Evolutionary conservation across 2,329 filamentous ascomycete species (phyloP), one percentile per base, ranked within the genome.

Genomic region (Hypoxylon sp.): DNA sequence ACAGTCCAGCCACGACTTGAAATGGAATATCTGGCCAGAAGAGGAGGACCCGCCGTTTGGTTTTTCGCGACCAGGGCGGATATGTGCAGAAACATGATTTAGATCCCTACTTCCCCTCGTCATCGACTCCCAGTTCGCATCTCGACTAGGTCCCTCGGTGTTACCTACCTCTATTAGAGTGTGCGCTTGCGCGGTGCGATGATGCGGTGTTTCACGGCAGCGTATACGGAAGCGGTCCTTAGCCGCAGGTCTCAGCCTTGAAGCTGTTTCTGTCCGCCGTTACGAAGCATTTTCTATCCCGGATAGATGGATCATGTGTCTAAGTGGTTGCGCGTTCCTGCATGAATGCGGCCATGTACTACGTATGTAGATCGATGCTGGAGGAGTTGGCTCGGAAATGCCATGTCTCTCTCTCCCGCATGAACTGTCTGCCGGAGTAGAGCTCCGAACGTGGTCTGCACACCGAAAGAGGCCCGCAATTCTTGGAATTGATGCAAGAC

Each of bases 161-260:
- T 48, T 62, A 44, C 63, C 29, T 31, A 31, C 29, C 29, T 31
- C 29, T 62, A 42, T 62, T 59, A 62, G 62, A 54, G 39, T 31
- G 42, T 39, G 50, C 48, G 33, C 33, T 22, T 59, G 14, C 19
- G 33, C 37, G 42, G 22, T 55, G 24, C 31, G 9, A 26, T 14
- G 22, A 42, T 50, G 59, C 55, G 55, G 60, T 50, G 63, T 39
- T 54, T 33, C 53, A 52, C 51, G 9, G 59, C 50, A 5, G 44
- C 31, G 33, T 22, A 62, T 29, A 33, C 42, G 51, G 19, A 48
- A 22, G 22, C n/a, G 26, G 13, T 46, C 33, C 59, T 62, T 33
- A 39, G 59, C 59, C 59, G 50, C 51, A 33, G 42, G 31, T 19
- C 51, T 31, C 17, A n/a, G 50, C 51, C 31, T 22, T 50, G 10